Evolutionary conservation across 2,329 filamentous ascomycete genomes (phyloP).

Genomic region (Penicillium vulpinum): DNA sequence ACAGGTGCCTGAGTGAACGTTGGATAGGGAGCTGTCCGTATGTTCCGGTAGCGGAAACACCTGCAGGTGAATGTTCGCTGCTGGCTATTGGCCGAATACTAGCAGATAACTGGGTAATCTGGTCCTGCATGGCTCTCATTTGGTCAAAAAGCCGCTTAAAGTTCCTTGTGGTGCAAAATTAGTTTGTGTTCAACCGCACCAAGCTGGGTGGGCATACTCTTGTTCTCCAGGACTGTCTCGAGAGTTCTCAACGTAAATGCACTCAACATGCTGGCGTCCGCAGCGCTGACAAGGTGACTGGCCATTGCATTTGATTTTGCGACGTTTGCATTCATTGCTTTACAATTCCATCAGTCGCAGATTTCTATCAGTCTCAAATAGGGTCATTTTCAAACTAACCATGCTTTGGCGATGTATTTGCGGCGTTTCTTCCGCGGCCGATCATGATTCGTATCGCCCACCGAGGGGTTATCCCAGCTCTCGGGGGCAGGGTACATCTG

Average conservation of each 20-base stretch:
- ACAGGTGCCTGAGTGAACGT: conserved; percentile 20
- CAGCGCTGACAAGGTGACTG: conserved; percentile 63
- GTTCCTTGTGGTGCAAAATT: conserved; percentile 15
- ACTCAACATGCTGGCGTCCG: conserved; percentile 47
- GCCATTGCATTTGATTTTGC: conserved; percentile 68
- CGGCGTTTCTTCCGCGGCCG: conserved; percentile 59
- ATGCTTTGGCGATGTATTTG: conserved; percentile 65
- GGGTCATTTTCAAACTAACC: conserved; percentile 42
- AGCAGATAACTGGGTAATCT: conserved; percentile 73
- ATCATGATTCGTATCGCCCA: conserved; percentile 19
- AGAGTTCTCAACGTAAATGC: conserved; percentile 59
- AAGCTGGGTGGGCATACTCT: conserved; percentile 47
- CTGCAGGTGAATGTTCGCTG: conserved; percentile 20
- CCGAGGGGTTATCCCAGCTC: conserved; percentile 7
- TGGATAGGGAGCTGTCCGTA: conserved; percentile 13
- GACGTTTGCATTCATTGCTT: conserved; percentile 63
- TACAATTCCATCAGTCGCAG: not conserved
- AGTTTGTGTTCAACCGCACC: not conserved
- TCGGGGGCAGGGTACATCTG: not conserved
- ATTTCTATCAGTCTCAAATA: too few species aligned
- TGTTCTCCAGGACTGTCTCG: conserved; percentile 66
- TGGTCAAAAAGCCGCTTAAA: conserved; percentile 32
- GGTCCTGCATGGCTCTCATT: conserved; percentile 53
- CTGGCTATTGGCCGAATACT: conserved; percentile 66
- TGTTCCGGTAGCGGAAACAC: not conserved